Conservation (phyloP, 1,284 basidiomycete species). For the Apiotrichum sp. region DNA sequence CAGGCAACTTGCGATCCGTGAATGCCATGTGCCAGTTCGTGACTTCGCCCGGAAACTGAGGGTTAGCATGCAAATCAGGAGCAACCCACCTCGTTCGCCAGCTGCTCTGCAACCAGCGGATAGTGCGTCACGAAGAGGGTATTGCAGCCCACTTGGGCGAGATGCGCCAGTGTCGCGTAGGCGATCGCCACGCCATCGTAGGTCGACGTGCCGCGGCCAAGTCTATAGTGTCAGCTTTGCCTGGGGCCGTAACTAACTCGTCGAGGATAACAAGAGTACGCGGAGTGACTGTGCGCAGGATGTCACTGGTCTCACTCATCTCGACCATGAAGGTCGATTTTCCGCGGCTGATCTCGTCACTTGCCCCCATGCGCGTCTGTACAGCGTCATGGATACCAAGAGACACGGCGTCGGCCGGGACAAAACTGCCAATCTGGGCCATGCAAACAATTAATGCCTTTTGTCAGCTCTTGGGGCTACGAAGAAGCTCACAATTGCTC, state of each 20-base stretch:
- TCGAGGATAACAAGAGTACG: conserved; percentile 79
- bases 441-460: conserved; percentile 42
- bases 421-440: conserved; percentile 54
- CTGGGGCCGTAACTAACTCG: conserved; percentile 36
- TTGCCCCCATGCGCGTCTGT: conserved; percentile 62
- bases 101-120: conserved; percentile 54
- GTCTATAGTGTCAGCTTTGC: conserved; percentile 14
- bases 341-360: conserved; percentile 74
- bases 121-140: conserved; percentile 95
- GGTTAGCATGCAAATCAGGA: conserved; percentile 40
- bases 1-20: conserved; percentile 52
- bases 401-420: conserved; percentile 63
- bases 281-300: conserved; percentile 65
- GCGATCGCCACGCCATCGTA: conserved; percentile 47
- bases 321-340: conserved; percentile 95
- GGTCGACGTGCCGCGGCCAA: conserved; percentile 44
- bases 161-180: conserved; percentile 65
- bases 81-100: conserved; percentile 54
- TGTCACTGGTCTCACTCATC: conserved; percentile 87
- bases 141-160: conserved; percentile 63
- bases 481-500: conserved; percentile 30
- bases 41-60: conserved; percentile 43
- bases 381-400: conserved; percentile 77
- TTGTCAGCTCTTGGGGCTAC: not conserved
- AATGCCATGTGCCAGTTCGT: conserved; percentile 84